Evolutionary conservation across 1,139 yeast genomes (phyloP).

Genomic region (Saccharomycopsis crataegensis): DNA sequence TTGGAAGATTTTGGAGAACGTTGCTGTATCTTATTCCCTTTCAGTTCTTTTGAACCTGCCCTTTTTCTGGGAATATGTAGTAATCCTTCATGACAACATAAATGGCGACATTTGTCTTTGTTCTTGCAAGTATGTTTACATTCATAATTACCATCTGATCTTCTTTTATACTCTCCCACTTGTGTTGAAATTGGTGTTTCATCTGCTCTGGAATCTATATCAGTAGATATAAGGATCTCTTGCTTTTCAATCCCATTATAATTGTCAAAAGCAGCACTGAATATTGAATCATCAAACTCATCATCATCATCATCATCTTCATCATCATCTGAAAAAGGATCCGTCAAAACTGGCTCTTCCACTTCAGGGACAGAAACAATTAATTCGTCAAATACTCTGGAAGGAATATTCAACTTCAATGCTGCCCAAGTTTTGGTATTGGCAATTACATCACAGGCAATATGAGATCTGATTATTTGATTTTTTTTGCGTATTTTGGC

Average conservation of each 20-base stretch:
- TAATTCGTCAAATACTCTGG: not conserved
- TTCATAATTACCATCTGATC: constrained; percentile 28
- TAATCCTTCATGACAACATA: constrained; percentile 39
- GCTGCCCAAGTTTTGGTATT: constrained; percentile 25
- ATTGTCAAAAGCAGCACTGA: not conserved
- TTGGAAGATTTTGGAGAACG: not conserved
- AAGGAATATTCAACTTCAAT: constrained; percentile 1
- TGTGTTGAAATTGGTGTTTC: not conserved
- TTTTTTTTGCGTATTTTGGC: constrained; percentile 21
- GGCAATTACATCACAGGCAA: constrained; percentile 35
- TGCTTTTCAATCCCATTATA: not conserved
- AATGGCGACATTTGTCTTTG: constrained; percentile 33
- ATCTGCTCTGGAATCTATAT: not conserved
- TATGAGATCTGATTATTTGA: constrained; percentile 26
- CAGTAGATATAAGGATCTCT: not conserved
- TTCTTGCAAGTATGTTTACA: constrained; percentile 38
- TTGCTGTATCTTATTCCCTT: no score
- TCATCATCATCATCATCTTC: constrained; percentile 20
- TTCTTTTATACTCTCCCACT: constrained; percentile 13
- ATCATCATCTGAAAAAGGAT: constrained; percentile 22
- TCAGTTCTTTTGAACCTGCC: not conserved
- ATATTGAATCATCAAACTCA: not conserved
- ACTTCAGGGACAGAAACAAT: not conserved
- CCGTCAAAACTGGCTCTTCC: constrained; percentile 4
- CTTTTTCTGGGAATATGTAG: constrained; percentile 14